A percentile compares a stretch with the other conserved stretches of the same genome.
These are phyloP conservation scores for Blastobotrys robertii DNA, from an alignment of 805 yeast species.

Conservation along the genomic window DNA sequence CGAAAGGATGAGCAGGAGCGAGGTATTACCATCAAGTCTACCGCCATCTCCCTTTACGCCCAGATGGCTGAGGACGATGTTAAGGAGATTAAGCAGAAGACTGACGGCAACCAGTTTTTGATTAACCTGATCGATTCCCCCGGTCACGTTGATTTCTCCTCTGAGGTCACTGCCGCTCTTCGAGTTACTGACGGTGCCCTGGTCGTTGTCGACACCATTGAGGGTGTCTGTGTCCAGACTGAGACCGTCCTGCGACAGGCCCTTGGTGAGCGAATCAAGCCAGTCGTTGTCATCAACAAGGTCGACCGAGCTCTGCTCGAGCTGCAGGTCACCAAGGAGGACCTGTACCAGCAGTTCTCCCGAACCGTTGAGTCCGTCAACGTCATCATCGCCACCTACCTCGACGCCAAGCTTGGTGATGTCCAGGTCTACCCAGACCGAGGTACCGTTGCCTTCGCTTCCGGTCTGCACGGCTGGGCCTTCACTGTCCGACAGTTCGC, in stretches of 20 bases:
- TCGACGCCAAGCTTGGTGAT: conserved; percentile 86
- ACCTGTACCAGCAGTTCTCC: conserved; percentile 93
- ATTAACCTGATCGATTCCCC: conserved; percentile 98
- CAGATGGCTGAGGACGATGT: conserved; percentile 78
- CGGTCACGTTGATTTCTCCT: conserved; percentile 99
- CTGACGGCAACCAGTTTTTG: conserved; percentile 89
- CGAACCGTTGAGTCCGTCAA: conserved; percentile 99
- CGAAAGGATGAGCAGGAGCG: conserved; percentile 99
- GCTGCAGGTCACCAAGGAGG: conserved; percentile 98
- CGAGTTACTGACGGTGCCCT: conserved; percentile 99
- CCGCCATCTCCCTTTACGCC: conserved; percentile 94
- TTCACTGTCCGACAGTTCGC: conserved; percentile 99
- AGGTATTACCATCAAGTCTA: conserved; percentile 99
- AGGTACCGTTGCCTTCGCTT: conserved; percentile 99
- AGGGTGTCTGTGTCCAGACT: conserved; percentile 99
- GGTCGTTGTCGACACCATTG: conserved; percentile 98
- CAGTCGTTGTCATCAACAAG: conserved; percentile 97
- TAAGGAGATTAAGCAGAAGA: conserved; percentile 82
- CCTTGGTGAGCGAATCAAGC: conserved; percentile 98
- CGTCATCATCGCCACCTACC: conserved; percentile 94
- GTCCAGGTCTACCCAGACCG: conserved; percentile 96
- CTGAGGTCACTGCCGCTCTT: conserved; percentile 99
- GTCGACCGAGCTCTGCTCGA: conserved; percentile 99
- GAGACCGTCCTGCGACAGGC: conserved; percentile 99
- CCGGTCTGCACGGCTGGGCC: conserved; percentile 99